Conservation (phyloP, 108 stramenopile species). For the Parmales sp. region DNA sequence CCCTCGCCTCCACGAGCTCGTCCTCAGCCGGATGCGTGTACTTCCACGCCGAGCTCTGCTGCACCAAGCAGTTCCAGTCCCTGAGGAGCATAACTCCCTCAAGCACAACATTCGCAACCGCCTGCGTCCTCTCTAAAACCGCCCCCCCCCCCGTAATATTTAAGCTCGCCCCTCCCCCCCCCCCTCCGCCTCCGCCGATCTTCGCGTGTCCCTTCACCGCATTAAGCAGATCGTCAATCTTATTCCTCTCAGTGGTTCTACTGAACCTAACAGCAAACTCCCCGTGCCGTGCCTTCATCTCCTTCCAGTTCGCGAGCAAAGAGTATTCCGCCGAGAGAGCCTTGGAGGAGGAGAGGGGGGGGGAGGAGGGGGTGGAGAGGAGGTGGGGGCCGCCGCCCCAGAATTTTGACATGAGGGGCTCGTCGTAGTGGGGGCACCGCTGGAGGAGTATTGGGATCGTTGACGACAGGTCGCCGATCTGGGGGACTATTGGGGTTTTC, state of each 20-base stretch:
- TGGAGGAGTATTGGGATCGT: not conserved
- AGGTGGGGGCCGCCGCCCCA: not conserved
- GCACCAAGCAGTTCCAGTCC: slow-evolving; percentile 27
- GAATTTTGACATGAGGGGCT: not conserved
- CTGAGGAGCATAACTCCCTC: slow-evolving; percentile 23
- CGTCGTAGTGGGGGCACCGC: slow-evolving; percentile 1
- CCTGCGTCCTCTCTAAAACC: not conserved
- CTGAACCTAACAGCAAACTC: not conserved
- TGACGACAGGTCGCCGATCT: slow-evolving; percentile 16
- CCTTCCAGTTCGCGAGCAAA: not conserved
- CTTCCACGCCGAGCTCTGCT: slow-evolving; percentile 32
- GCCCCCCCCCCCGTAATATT: no score
- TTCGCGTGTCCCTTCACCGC: not conserved
- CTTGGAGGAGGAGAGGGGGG: no score
- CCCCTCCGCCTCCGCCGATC: not conserved
- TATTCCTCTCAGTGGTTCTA: not conserved
- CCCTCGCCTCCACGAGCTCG: not conserved
- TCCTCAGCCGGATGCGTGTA: slow-evolving; percentile 20
- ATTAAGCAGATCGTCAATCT: not conserved
- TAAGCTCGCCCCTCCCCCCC: no score
- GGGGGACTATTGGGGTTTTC: slow-evolving; percentile 26
- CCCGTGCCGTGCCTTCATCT: not conserved
- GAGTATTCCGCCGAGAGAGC: not conserved
- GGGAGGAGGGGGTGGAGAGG: no score
- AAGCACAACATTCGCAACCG: slow-evolving; percentile 16